These are phyloP conservation scores for Oemleria cerasiformis DNA, from an alignment of 306 rosid species.

Conservation along the genomic window DNA sequence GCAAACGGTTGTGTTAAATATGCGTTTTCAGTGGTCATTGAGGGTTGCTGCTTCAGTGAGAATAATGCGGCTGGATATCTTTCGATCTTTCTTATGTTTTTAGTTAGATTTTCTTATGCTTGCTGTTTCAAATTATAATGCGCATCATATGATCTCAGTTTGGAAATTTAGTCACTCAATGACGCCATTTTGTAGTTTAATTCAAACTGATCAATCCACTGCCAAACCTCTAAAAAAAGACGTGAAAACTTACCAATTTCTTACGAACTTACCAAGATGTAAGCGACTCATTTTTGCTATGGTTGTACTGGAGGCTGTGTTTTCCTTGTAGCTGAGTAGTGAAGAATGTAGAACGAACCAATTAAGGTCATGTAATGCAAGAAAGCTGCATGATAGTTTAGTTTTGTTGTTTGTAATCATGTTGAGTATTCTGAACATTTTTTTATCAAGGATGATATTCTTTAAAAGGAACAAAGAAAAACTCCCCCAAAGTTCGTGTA, in stretches of 20 bases:
- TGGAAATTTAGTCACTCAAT: neutral
- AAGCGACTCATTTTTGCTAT: neutral
- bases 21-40: neutral
- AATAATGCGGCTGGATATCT: too few relatives aligned
- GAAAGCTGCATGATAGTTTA: constrained; percentile 10
- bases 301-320: neutral
- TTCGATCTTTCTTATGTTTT: neutral
- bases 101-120: neutral
- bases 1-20: constrained; percentile 3
- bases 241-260: constrained; percentile 4
- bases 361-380: constrained; percentile 11
- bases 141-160: neutral
- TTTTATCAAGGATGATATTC: neutral
- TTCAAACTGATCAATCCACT: constrained; percentile 6
- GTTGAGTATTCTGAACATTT: constrained; percentile 10
- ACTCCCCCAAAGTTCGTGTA: neutral
- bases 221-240: neutral
- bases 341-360: constrained; percentile 11
- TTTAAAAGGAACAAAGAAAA: neutral
- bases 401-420: neutral
- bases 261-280: neutral
- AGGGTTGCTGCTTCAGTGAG: neutral
- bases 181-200: neutral
- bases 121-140: neutral
- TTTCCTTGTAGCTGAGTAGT: constrained; percentile 3